A percentile compares a stretch with the other conserved stretches of the same genome.
phyloP scores from a whole-genome alignment of 805 yeast genomes.

The Helenozyma rhizophorensis region DNA sequence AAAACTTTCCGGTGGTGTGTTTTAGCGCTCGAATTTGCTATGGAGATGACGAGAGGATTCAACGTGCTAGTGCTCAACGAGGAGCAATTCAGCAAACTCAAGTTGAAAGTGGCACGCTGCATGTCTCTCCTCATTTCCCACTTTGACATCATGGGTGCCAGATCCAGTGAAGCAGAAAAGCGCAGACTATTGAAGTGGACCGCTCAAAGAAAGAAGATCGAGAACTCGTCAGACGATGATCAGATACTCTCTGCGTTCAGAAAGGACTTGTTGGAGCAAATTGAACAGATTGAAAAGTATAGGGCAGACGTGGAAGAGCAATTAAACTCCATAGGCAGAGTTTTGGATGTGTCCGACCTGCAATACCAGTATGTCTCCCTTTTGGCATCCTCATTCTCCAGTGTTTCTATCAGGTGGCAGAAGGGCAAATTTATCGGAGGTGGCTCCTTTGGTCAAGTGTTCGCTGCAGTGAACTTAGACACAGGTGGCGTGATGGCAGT shows the following conservation, averaged over 20 bases:
- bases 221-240: constrained; percentile 39
- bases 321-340: constrained; percentile 67
- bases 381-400: constrained; percentile 83
- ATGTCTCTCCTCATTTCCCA: constrained; percentile 91
- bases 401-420: constrained; percentile 94
- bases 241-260: constrained; percentile 47
- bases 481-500: constrained; percentile 97
- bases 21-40: constrained; percentile 89
- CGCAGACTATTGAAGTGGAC: constrained; percentile 52
- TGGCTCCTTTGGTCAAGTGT: constrained; percentile 94
- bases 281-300: constrained; percentile 57
- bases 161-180: constrained; percentile 69
- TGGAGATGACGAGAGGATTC: constrained; percentile 89
- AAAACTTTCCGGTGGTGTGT: constrained; percentile 96
- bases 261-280: constrained; percentile 62
- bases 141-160: constrained; percentile 97
- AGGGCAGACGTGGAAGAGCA: constrained; percentile 43
- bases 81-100: constrained; percentile 66
- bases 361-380: constrained; percentile 84
- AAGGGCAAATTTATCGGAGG: constrained; percentile 92
- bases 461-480: constrained; percentile 85
- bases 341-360: constrained; percentile 79
- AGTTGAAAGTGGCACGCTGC: constrained; percentile 86
- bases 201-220: constrained; percentile 49
- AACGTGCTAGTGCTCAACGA: constrained; percentile 78